Percentiles rank a stretch among this genome's conserved stretches.
Evolutionary conservation across 2,329 filamentous ascomycete genomes (phyloP).

Genomic region (Graphium sp.): DNA sequence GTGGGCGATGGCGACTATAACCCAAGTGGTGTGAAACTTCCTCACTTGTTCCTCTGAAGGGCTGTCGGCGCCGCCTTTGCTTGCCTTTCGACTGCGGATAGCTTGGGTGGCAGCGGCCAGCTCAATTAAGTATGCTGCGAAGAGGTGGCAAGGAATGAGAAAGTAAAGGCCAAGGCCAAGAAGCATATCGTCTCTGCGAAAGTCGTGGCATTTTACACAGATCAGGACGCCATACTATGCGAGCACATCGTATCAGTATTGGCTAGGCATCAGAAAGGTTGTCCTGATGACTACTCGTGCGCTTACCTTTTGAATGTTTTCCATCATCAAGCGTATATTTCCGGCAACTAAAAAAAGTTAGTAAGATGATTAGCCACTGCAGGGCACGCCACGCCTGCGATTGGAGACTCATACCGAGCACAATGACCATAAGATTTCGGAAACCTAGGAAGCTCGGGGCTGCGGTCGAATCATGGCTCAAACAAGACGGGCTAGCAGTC

Average conservation of each 20-base stretch:
- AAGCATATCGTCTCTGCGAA: constrained; percentile 58
- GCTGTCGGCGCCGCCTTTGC: constrained; percentile 26
- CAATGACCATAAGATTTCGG: constrained; percentile 88
- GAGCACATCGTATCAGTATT: not conserved
- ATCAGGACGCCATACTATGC: constrained; percentile 86
- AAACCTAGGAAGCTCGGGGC: constrained; percentile 85
- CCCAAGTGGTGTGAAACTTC: constrained; percentile 63
- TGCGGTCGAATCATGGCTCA: constrained; percentile 65
- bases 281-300: not conserved
- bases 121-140: constrained; percentile 84
- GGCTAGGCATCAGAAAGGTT: constrained; percentile 5
- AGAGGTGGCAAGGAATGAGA: constrained; percentile 77
- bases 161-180: constrained; percentile 68
- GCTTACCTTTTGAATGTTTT: constrained; percentile 81
- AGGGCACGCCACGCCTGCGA: not conserved
- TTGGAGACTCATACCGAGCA: constrained; percentile 42
- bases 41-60: constrained; percentile 41
- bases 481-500: constrained; percentile 52
- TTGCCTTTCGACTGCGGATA: constrained; percentile 43
- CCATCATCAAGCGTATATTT: constrained; percentile 85
- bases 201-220: constrained; percentile 79
- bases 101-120: constrained; percentile 67
- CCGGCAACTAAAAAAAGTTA: constrained; percentile 50
- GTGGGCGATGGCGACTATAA: constrained; percentile 63
- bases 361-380: not conserved